A percentile compares a stretch with the other conserved stretches of the same genome.
phyloP scores from a whole-genome alignment of 202 grass and related monocot genomes.

The Carex sylvatica region DNA sequence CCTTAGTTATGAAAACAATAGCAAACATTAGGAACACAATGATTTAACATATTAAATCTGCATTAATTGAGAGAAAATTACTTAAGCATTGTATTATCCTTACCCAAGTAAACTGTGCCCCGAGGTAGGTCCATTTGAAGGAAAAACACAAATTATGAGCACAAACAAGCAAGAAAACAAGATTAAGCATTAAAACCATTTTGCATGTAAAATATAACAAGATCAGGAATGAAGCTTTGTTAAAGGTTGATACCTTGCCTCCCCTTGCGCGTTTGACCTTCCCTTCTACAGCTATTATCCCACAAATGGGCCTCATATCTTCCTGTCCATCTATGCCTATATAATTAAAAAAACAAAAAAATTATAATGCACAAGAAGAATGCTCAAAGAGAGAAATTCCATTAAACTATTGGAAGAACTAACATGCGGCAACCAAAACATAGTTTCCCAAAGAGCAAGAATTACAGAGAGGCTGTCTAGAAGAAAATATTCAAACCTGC shows the following conservation, averaged over 20 bases:
- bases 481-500: background rate
- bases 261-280: constrained; percentile 71
- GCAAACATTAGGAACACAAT: background rate
- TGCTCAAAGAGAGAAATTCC: background rate
- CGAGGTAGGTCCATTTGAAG: constrained; percentile 14
- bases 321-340: constrained; percentile 78
- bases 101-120: constrained; percentile 72
- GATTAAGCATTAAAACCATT: background rate
- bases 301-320: constrained; percentile 80
- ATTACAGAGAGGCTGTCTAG: background rate
- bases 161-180: background rate
- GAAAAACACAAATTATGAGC: background rate
- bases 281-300: constrained; percentile 80
- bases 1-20: constrained; percentile 26
- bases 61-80: background rate
- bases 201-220: constrained; percentile 3
- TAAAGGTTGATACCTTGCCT: constrained; percentile 38
- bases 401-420: background rate
- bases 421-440: background rate
- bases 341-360: background rate
- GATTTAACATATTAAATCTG: background rate
- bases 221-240: background rate
- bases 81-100: background rate
- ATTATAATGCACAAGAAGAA: background rate
- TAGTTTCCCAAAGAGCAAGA: background rate